Evolutionary conservation across 805 yeast species (phyloP).

Genomic region (Clavispora asparagi): DNA sequence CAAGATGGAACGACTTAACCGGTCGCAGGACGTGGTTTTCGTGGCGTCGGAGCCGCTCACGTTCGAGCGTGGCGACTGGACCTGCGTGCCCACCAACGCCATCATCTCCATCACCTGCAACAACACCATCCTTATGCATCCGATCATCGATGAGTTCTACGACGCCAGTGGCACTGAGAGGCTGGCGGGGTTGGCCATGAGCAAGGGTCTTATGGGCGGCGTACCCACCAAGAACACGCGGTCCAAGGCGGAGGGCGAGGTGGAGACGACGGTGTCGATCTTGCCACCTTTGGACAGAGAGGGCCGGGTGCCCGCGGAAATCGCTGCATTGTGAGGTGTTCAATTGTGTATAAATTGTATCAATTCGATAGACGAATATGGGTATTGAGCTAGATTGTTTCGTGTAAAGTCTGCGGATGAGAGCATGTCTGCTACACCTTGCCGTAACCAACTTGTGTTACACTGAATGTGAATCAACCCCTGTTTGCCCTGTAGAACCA

Average conservation of each 20-base stretch:
- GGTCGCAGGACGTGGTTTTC: conserved; percentile 93
- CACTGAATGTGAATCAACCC: no score
- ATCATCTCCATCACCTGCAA: conserved; percentile 66
- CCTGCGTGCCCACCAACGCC: conserved; percentile 92
- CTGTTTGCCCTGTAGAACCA: no score
- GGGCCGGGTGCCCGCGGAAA: conserved; percentile 18
- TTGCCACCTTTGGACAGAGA: conserved; percentile 35
- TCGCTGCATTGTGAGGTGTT: neutral
- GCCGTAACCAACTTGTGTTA: no score
- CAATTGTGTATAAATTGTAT: no score
- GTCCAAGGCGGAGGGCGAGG: conserved; percentile 10
- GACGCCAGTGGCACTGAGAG: conserved; percentile 65
- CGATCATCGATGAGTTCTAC: conserved; percentile 85
- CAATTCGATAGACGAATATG: no score
- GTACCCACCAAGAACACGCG: conserved; percentile 57
- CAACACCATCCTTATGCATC: conserved; percentile 87
- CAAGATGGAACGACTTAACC: conserved; percentile 87
- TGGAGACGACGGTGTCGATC: conserved; percentile 20
- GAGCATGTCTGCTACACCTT: no score
- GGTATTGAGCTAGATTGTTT: no score
- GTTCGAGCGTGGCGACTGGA: conserved; percentile 96
- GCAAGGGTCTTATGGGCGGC: conserved; percentile 90
- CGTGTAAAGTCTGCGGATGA: no score
- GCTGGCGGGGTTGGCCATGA: conserved; percentile 76
- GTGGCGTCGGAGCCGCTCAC: conserved; percentile 96